Evolutionary conservation across 2,329 filamentous ascomycete species (phyloP).

Genomic region (Sordariomycetes sp.): DNA sequence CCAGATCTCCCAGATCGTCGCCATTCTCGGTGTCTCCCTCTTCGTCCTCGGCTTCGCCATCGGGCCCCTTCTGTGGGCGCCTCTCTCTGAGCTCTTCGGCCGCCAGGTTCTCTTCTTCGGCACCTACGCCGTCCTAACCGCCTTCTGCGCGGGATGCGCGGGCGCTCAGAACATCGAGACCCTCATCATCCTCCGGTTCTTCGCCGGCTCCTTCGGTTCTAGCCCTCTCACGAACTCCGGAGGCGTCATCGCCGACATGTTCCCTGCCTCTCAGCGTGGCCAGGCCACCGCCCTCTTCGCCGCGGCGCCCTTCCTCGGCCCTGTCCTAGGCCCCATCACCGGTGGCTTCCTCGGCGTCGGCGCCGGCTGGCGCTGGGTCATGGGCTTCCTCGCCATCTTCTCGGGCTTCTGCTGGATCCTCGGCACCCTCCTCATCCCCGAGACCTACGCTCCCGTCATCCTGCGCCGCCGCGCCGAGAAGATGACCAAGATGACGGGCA

Average conservation of each 20-base stretch:
- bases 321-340: constrained; percentile 43
- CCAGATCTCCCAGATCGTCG: constrained; percentile 33
- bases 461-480: constrained; percentile 35
- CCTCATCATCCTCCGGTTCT: constrained; percentile 56
- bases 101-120: constrained; percentile 17
- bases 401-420: constrained; percentile 43
- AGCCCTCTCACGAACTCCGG: constrained; percentile 50
- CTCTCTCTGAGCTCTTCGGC: constrained; percentile 50
- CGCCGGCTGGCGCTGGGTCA: constrained; percentile 51
- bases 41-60: constrained; percentile 28
- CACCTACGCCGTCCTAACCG: constrained; percentile 13
- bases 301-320: constrained; percentile 50
- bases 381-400: constrained; percentile 48
- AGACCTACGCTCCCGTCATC: constrained; percentile 47
- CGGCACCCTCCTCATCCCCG: constrained; percentile 35
- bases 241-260: constrained; percentile 52
- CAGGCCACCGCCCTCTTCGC: constrained; percentile 46
- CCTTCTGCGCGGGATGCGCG: constrained; percentile 46
- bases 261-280: constrained; percentile 37
- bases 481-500: constrained; percentile 37
- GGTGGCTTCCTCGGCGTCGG: constrained; percentile 49
- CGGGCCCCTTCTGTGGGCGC: constrained; percentile 48
- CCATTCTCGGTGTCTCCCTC: constrained; percentile 38
- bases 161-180: constrained; percentile 41
- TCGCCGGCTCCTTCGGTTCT: constrained; percentile 49